phyloP scores from a whole-genome alignment of 2,329 filamentous ascomycete genomes.

The Mycosphaerella sp. region DNA sequence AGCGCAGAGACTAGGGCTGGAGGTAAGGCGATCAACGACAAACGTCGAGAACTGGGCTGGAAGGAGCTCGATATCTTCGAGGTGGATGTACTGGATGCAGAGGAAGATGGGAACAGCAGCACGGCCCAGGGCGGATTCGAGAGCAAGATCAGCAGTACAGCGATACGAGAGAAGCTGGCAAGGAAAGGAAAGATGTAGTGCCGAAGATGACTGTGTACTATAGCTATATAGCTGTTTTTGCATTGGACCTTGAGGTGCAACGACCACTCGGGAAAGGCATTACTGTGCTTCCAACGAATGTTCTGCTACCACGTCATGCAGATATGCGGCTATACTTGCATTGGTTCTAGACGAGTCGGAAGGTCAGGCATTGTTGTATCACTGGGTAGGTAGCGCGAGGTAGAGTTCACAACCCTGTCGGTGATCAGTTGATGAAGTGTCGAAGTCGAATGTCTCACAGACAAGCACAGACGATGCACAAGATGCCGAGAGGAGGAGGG shows the following conservation, averaged over 20 bases:
- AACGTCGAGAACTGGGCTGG: constrained; percentile 71
- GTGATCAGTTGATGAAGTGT: not conserved
- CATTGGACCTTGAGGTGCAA: too few species aligned
- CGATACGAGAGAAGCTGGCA: constrained; percentile 49
- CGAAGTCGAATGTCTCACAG: too few species aligned
- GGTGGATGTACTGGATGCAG: constrained; percentile 76
- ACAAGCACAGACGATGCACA: not conserved
- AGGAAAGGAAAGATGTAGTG: constrained; percentile 19
- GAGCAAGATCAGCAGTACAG: constrained; percentile 85
- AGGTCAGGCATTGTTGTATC: not conserved
- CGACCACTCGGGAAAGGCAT: not conserved
- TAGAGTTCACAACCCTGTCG: not conserved
- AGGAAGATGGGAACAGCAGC: constrained; percentile 32
- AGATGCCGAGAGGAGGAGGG: not conserved
- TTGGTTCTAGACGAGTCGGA: not conserved
- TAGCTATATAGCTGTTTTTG: too few species aligned
- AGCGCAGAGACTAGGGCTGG: constrained; percentile 83
- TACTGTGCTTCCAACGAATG: not conserved
- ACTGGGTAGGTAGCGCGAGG: not conserved
- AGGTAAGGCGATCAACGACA: constrained; percentile 79
- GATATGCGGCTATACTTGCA: not conserved
- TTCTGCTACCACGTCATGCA: not conserved
- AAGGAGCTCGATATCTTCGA: constrained; percentile 70
- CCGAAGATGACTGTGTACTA: not conserved
- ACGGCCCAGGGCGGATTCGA: constrained; percentile 56